Percentiles rank a stretch among this genome's conserved stretches.
Evolutionary conservation across 2,329 filamentous ascomycete species (phyloP).

Genomic region (Paecilomyces sp.): DNA sequence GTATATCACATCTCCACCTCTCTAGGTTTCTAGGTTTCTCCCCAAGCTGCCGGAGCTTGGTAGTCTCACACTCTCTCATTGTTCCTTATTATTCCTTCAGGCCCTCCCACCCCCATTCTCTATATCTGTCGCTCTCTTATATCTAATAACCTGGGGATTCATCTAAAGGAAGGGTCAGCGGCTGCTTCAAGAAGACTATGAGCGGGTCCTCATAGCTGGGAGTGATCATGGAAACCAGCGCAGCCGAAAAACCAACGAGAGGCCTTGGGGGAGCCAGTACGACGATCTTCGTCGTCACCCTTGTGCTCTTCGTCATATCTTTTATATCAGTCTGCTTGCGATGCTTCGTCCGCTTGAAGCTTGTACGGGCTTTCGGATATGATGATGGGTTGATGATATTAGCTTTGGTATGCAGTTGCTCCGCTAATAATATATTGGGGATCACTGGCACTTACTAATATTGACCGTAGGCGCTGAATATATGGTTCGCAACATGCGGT

Average conservation of each 20-base stretch:
- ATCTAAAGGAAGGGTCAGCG: neutral
- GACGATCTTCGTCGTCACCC: slow-evolving; percentile 25
- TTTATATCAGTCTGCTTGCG: slow-evolving; percentile 25
- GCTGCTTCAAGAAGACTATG: neutral
- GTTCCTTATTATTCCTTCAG: neutral
- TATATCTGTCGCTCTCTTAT: neutral
- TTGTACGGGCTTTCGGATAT: slow-evolving; percentile 30
- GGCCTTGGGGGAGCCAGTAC: slow-evolving; percentile 22
- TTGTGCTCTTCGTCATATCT: slow-evolving; percentile 23
- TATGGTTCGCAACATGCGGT: slow-evolving; percentile 28
- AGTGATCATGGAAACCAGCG: neutral
- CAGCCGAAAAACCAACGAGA: neutral
- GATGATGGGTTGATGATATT: slow-evolving; percentile 31
- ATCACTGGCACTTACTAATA: neutral
- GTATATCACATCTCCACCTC: neutral
- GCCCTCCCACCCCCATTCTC: neutral
- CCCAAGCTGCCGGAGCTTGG: neutral
- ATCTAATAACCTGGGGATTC: neutral
- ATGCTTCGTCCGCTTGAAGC: slow-evolving; percentile 27
- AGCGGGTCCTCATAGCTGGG: neutral
- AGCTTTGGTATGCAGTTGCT: slow-evolving; percentile 22
- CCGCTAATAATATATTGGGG: neutral
- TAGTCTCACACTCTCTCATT: neutral
- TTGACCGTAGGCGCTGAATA: slow-evolving; percentile 18
- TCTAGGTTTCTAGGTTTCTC: neutral